Percentiles rank a stretch among this genome's conserved stretches.
Conservation (phyloP, 352 stramenopile species). For the Thalassiosira livingstoniorum region DNA sequence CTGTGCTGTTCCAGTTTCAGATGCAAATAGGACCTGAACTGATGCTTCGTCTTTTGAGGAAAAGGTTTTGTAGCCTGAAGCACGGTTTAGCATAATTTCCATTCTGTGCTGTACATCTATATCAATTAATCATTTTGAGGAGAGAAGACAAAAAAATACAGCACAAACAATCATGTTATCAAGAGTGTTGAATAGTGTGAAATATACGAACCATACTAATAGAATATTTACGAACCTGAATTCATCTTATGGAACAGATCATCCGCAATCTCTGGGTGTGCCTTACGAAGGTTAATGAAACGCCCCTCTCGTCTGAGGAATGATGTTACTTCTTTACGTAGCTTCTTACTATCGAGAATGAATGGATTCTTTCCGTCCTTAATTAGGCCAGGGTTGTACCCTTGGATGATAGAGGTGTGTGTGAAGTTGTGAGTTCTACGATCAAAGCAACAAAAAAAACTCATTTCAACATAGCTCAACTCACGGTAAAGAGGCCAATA, state of each 20-base stretch:
- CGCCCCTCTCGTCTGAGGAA: constrained; percentile 92
- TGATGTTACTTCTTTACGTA: constrained; percentile 90
- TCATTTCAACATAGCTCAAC: background rate
- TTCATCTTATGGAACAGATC: constrained; percentile 81
- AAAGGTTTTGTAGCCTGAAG: constrained; percentile 74
- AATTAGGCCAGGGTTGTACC: constrained; percentile 87
- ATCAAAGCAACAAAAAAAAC: too few species aligned
- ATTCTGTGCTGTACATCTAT: constrained; percentile 88
- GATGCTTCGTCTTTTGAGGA: constrained; percentile 60
- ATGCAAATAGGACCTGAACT: constrained; percentile 73
- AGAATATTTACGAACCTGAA: constrained; percentile 3
- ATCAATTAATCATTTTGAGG: too few species aligned
- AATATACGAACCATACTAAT: too few species aligned
- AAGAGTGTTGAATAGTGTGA: too few species aligned
- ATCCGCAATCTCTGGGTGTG: constrained; percentile 83
- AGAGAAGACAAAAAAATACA: too few species aligned
- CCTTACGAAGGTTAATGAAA: constrained; percentile 90
- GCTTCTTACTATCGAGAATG: constrained; percentile 88
- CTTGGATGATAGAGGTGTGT: constrained; percentile 79
- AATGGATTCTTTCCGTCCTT: constrained; percentile 86
- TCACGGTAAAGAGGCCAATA: constrained; percentile 94
- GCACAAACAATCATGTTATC: constrained; percentile 1
- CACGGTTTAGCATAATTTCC: constrained; percentile 82
- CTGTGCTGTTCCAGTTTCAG: constrained; percentile 67
- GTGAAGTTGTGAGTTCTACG: background rate